Evolutionary conservation across 2,329 filamentous ascomycete species (phyloP).

Genomic region (Canariomyces notabilis): DNA sequence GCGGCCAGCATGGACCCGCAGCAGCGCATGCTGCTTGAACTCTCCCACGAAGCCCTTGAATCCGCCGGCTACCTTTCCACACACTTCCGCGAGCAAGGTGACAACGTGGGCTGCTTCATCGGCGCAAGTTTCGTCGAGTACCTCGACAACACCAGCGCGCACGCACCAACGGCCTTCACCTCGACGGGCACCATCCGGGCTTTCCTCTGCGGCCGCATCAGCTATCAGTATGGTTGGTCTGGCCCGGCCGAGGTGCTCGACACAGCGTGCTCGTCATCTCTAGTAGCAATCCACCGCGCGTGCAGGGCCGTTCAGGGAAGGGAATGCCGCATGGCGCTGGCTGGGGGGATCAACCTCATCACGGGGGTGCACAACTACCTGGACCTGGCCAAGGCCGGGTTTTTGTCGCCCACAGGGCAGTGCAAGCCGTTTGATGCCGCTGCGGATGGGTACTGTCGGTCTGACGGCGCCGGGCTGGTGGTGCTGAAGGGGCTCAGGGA

Average conservation of each 20-base stretch:
- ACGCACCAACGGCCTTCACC: conserved; percentile 29
- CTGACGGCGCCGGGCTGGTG: conserved; percentile 14
- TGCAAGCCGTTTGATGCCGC: conserved; percentile 29
- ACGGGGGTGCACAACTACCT: conserved; percentile 21
- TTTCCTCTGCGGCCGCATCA: conserved; percentile 26
- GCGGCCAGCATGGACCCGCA: conserved; percentile 39
- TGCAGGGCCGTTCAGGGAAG: conserved; percentile 24
- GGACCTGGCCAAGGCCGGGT: conserved; percentile 28
- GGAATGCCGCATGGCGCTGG: conserved; percentile 33
- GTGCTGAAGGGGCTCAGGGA: conserved; percentile 24
- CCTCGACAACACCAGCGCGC: conserved; percentile 24
- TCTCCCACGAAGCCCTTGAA: conserved; percentile 39
- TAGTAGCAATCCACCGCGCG: conserved; percentile 32
- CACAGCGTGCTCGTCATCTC: conserved; percentile 36
- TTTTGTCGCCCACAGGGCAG: conserved; percentile 31
- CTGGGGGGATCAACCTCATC: conserved; percentile 35
- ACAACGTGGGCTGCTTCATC: conserved; percentile 28
- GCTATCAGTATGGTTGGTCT: conserved; percentile 34
- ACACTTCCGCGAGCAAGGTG: conserved; percentile 27
- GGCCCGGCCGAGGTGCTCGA: conserved; percentile 32
- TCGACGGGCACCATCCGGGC: conserved; percentile 7
- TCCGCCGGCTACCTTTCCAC: conserved; percentile 30
- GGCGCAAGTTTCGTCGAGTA: conserved; percentile 21
- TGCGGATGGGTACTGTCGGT: conserved; percentile 28
- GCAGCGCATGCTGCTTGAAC: conserved; percentile 38